A percentile compares a stretch with the other conserved stretches of the same genome.
Conservation (phyloP, 192 early-diverging fungal species). For the Powellomyces hirtus region DNA sequence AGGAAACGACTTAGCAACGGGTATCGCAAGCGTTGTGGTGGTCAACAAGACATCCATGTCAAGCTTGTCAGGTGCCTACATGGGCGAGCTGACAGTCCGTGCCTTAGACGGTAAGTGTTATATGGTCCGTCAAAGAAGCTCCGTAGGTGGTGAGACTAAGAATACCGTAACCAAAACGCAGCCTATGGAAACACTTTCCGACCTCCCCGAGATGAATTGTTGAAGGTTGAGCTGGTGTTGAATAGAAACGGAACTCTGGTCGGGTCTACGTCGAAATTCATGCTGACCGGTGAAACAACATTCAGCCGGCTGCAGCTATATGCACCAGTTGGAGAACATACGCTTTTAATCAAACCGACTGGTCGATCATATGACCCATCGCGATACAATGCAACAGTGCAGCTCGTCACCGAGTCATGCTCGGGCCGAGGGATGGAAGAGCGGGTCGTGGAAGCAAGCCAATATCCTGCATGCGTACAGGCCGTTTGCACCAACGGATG, state of each 20-base stretch:
- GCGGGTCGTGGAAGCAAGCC: not conserved
- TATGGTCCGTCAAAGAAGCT: too few species aligned
- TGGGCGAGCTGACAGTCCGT: not conserved
- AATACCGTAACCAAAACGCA: not conserved
- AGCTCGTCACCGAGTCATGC: slow-evolving; percentile 3
- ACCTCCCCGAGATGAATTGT: not conserved
- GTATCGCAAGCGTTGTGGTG: not conserved
- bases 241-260: not conserved
- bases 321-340: not conserved
- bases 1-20: slow-evolving; percentile 19
- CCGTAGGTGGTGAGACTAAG: too few species aligned
- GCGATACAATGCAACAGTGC: not conserved
- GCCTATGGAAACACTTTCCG: slow-evolving; percentile 5
- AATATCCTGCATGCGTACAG: not conserved
- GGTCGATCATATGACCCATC: not conserved
- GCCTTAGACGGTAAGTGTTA: slow-evolving; percentile 4
- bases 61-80: not conserved
- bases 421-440: slow-evolving; percentile 4
- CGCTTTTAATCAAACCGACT: not conserved
- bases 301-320: slow-evolving; percentile 4
- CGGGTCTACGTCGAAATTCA: not conserved
- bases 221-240: not conserved
- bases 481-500: slow-evolving; percentile 8
- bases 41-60: not conserved
- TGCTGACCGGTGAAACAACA: not conserved